Percentiles rank a stretch among this genome's conserved stretches.
phyloP scores from a whole-genome alignment of 352 stramenopile genomes.

The Phytophthora melonis region DNA sequence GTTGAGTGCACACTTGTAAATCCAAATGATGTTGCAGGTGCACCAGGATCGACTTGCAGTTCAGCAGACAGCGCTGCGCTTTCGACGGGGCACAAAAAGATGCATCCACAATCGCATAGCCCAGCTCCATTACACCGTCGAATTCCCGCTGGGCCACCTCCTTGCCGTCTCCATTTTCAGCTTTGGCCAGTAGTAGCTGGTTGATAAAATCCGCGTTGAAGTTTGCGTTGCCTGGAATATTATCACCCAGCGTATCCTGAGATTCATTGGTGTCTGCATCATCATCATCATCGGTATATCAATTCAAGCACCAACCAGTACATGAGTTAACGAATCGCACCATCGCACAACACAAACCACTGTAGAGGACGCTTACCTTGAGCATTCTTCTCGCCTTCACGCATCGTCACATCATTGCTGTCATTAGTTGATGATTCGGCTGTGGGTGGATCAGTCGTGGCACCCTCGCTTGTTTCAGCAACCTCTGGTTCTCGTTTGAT shows the following conservation, averaged over 20 bases:
- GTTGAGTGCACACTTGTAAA: constrained; percentile 58
- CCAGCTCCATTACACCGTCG: constrained; percentile 51
- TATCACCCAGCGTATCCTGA: constrained; percentile 16
- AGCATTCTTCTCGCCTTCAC: constrained; percentile 2
- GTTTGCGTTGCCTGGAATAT: constrained; percentile 25
- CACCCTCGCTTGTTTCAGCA: constrained; percentile 14
- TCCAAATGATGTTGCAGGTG: constrained; percentile 73
- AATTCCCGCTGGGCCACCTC: constrained; percentile 43
- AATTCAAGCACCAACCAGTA: not conserved
- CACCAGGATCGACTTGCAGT: constrained; percentile 63
- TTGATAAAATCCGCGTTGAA: constrained; percentile 47
- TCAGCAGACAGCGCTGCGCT: constrained; percentile 56
- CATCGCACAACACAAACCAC: not conserved
- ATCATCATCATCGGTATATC: not conserved
- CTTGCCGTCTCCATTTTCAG: constrained; percentile 12
- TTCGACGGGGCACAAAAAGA: constrained; percentile 65
- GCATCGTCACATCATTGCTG: constrained; percentile 4
- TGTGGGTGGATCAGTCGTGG: not conserved
- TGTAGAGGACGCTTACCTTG: constrained; percentile 16
- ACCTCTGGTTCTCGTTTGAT: constrained; percentile 43
- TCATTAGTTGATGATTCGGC: not conserved
- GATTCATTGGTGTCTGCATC: constrained; percentile 7
- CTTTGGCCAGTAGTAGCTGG: constrained; percentile 38
- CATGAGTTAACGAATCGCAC: not conserved
- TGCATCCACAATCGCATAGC: constrained; percentile 67